A percentile compares a stretch with the other conserved stretches of the same genome.
These are phyloP conservation scores for Nicotiana undulata DNA, from an alignment of 257 asterid genomes.

Conservation along the genomic window DNA sequence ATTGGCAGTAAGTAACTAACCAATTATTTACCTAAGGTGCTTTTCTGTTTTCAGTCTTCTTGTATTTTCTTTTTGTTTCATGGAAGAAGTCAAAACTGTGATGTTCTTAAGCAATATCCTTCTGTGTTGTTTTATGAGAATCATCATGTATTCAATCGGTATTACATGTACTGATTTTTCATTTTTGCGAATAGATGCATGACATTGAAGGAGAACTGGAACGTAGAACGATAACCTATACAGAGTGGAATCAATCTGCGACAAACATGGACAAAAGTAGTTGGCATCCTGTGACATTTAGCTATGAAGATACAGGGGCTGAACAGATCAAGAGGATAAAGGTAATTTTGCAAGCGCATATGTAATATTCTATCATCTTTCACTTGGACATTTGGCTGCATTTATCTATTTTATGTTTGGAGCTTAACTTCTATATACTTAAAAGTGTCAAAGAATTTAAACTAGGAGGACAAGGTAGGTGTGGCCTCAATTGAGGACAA, in stretches of 20 bases:
- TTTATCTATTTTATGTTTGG: neutral
- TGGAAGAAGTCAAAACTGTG: neutral
- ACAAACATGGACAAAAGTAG: slow-evolving; percentile 41
- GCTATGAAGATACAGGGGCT: slow-evolving; percentile 56
- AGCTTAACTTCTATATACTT: neutral
- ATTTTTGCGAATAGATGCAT: slow-evolving; percentile 41
- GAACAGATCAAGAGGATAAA: slow-evolving; percentile 59
- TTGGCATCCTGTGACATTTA: slow-evolving; percentile 86
- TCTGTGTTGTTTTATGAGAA: neutral
- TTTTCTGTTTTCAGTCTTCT: neutral
- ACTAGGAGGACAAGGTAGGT: no score
- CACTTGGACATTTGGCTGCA: neutral
- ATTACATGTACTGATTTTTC: neutral
- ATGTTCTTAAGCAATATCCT: neutral
- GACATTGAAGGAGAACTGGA: slow-evolving; percentile 71
- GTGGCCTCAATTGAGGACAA: no score
- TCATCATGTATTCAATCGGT: neutral
- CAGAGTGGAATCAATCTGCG: slow-evolving; percentile 63
- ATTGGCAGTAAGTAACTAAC: slow-evolving; percentile 55
- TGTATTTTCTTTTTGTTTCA: neutral
- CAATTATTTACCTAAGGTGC: neutral
- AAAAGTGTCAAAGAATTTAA: neutral
- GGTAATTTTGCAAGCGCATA: slow-evolving; percentile 21
- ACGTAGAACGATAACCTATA: slow-evolving; percentile 78
- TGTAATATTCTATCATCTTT: neutral